Evolutionary conservation across 2,329 filamentous ascomycete genomes (phyloP).

Genomic region (Ambrosiella beaveri): DNA sequence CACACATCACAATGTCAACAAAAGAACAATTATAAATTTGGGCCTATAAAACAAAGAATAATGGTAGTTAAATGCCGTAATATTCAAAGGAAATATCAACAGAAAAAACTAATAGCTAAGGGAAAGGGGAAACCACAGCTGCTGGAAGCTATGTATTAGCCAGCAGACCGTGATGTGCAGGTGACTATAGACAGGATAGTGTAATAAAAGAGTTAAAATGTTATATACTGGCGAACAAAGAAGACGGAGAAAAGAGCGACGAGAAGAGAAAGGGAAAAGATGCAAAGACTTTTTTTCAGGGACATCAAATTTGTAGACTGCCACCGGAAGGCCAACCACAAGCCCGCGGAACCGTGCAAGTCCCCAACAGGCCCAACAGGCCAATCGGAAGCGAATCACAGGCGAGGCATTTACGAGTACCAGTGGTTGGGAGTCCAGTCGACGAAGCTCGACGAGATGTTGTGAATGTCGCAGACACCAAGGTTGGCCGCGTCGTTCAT

Average conservation of each 20-base stretch:
- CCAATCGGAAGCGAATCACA: not conserved
- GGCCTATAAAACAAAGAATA: too few relatives aligned
- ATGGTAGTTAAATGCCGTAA: too few relatives aligned
- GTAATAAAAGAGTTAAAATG: not conserved
- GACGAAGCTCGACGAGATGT: conserved; percentile 18
- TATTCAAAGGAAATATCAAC: too few relatives aligned
- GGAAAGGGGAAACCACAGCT: too few relatives aligned
- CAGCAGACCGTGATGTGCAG: not conserved
- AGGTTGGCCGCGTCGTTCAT: conserved; percentile 27
- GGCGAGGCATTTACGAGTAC: conserved; percentile 12
- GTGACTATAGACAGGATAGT: not conserved
- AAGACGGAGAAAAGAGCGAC: not conserved
- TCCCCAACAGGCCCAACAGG: not conserved
- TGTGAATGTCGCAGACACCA: conserved; percentile 23
- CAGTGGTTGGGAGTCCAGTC: conserved; percentile 19
- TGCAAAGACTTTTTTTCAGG: not conserved
- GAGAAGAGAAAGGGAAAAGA: not conserved
- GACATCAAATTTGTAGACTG: not conserved
- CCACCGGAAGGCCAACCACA: not conserved
- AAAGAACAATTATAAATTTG: too few relatives aligned
- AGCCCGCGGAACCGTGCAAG: not conserved
- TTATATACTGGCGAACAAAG: not conserved
- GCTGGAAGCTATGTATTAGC: too few relatives aligned
- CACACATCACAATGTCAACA: too few relatives aligned
- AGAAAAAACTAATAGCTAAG: too few relatives aligned